Evolutionary conservation across 441 rosid genomes (phyloP), one percentile per base, ranked within the genome.

Genomic region (Manihot esculenta): DNA sequence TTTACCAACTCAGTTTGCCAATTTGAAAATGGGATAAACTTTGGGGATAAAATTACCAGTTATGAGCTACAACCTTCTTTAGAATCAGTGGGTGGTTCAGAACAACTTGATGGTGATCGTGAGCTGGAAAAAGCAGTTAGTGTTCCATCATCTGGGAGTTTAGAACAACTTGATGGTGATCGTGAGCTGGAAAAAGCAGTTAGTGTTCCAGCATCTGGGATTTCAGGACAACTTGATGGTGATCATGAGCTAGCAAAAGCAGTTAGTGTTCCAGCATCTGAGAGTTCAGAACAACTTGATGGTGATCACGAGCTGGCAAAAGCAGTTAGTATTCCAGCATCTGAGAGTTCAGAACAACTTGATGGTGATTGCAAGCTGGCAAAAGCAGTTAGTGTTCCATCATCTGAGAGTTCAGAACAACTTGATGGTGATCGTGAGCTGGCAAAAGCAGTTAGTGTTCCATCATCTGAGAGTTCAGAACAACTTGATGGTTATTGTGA

Each of bases 81-180:
- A 73, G 61, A 65, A 69, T 66, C 79, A 69, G 41, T 66, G 72
- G 71, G 72, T 75, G 77, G 73, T 56, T 53, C 73, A 38, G 74
- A 80, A 59, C 77, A 72, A 69, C 68, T 24, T 76, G 35, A 58
- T 69, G 71, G 65, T 64, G 78, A 70, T 55, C 44, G 71, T 76
- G 76, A 68, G 70, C 68, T 78, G 63, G 67, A 66, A 45, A 78
- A 75, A 68, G 68, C 70, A 20, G 56, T n/a, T 65, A 81, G 82
- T n/a, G n/a, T n/a, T n/a, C n/a, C n/a, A n/a, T n/a, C n/a, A n/a
- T n/a, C n/a, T n/a, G n/a, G n/a, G n/a, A n/a, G 73, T 56, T 53
- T 72, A 38, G 74, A 80, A 59, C 77, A 72, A 69, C 68, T 24
- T 76, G 35, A 58, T 69, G 71, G 65, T 64, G 78, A 70, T 55